phyloP scores from a whole-genome alignment of 371 early-diverging fungal species.

The Syncephalastrum sp. region DNA sequence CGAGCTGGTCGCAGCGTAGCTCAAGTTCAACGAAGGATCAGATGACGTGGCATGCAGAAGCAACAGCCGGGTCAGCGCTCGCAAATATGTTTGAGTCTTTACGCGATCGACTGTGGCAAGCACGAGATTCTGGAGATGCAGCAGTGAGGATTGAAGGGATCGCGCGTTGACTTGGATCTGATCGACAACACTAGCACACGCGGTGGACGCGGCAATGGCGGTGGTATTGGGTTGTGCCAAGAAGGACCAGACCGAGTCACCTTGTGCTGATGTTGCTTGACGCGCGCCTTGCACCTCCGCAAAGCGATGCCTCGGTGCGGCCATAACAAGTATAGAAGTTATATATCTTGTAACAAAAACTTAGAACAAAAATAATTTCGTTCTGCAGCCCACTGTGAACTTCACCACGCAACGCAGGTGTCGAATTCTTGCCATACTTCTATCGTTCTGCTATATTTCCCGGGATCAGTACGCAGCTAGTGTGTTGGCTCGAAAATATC shows the following conservation, averaged over 20 bases:
- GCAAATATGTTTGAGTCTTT: conserved; percentile 25
- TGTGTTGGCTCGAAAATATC: too few relatives aligned
- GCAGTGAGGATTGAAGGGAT: conserved; percentile 13
- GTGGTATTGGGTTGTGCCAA: conserved; percentile 19
- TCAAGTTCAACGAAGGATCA: too few relatives aligned
- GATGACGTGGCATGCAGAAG: conserved; percentile 6
- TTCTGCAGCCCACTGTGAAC: too few relatives aligned
- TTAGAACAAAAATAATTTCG: too few relatives aligned
- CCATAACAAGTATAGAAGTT: too few relatives aligned
- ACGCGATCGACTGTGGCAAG: conserved; percentile 15
- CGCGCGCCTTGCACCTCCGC: conserved; percentile 33
- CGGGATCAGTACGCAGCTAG: too few relatives aligned
- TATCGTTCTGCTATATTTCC: too few relatives aligned
- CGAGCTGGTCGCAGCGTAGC: too few relatives aligned
- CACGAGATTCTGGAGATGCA: conserved; percentile 29
- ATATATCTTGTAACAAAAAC: too few relatives aligned
- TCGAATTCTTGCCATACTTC: too few relatives aligned
- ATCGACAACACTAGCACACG: conserved; percentile 30
- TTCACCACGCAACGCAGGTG: too few relatives aligned
- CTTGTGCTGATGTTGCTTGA: not conserved
- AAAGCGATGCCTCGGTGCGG: conserved; percentile 25
- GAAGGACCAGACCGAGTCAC: conserved; percentile 20
- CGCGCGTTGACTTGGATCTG: conserved; percentile 10
- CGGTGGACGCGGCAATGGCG: conserved; percentile 35
- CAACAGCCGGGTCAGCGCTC: conserved; percentile 23